phyloP scores from a whole-genome alignment of 2,329 filamentous ascomycete genomes.

The Ceratocystis smalleyi region DNA sequence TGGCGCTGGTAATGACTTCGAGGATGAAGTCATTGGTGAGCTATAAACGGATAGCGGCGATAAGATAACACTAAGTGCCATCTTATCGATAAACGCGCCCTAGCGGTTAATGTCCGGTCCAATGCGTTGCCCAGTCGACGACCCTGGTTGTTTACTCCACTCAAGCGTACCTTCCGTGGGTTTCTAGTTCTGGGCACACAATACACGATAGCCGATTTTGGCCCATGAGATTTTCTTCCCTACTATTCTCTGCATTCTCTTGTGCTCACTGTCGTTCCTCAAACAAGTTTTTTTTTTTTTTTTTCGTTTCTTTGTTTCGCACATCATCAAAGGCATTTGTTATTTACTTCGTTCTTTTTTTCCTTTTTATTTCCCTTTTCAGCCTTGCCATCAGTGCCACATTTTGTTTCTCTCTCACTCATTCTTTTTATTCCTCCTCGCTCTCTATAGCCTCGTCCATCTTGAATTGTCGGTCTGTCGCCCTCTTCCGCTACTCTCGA shows the following conservation, averaged over 20 bases:
- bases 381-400: background rate
- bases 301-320: background rate
- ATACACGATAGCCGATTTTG: background rate
- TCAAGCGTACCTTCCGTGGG: slow-evolving; percentile 6
- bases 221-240: background rate
- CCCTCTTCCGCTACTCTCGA: background rate
- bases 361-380: background rate
- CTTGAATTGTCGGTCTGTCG: slow-evolving; percentile 11
- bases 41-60: background rate
- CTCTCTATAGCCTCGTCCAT: slow-evolving; percentile 18
- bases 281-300: background rate
- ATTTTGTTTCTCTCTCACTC: slow-evolving; percentile 7
- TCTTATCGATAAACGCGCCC: slow-evolving; percentile 6
- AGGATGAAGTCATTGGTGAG: background rate
- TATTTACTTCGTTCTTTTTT: background rate
- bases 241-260: background rate
- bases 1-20: background rate
- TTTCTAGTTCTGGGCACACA: background rate
- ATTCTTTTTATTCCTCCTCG: slow-evolving; percentile 12
- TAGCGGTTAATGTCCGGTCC: background rate
- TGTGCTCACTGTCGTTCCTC: background rate
- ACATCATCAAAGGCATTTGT: background rate
- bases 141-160: slow-evolving; percentile 24
- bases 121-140: slow-evolving; percentile 27
- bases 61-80: background rate